Conservation (phyloP, 495 filamentous ascomycete species). For the Clohesyomyces aquaticus region DNA sequence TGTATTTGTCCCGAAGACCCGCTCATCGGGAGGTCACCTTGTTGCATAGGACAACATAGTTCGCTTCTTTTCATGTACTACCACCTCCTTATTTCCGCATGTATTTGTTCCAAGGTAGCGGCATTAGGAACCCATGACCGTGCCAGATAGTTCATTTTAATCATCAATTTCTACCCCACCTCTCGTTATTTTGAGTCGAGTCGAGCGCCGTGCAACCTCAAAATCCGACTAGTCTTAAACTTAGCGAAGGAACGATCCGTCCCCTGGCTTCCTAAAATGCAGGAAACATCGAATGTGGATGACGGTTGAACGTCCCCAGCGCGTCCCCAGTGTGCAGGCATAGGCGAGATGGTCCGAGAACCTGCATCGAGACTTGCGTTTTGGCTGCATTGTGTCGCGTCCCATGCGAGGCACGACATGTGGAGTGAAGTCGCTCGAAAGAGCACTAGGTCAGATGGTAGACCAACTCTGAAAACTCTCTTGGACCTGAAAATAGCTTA, state of each 20-base stretch:
- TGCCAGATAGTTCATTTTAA: constrained; percentile 8
- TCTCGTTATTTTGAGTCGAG: background rate
- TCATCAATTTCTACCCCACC: background rate
- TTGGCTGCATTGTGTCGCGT: constrained; percentile 18
- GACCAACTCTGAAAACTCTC: background rate
- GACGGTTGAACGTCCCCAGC: no score
- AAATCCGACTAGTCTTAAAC: no score
- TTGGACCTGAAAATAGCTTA: background rate
- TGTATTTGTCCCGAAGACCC: background rate
- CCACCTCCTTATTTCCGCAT: constrained; percentile 29
- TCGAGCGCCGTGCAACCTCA: no score
- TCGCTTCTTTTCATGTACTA: constrained; percentile 33
- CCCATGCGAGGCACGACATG: constrained; percentile 2
- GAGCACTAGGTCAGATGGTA: background rate
- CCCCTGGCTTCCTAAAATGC: no score
- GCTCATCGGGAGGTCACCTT: background rate
- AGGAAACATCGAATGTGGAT: no score
- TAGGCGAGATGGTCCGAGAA: constrained; percentile 4
- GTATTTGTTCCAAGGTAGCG: constrained; percentile 24
- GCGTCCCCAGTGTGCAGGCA: background rate
- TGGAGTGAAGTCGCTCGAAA: background rate
- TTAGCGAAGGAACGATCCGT: no score
- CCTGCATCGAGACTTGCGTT: constrained; percentile 1
- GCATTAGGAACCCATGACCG: background rate
- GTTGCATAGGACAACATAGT: constrained; percentile 16